A percentile compares a stretch with the other conserved stretches of the same genome.
These are phyloP conservation scores for Hyaloscypha finlandica DNA, from an alignment of 495 filamentous ascomycete genomes.

Conservation along the genomic window DNA sequence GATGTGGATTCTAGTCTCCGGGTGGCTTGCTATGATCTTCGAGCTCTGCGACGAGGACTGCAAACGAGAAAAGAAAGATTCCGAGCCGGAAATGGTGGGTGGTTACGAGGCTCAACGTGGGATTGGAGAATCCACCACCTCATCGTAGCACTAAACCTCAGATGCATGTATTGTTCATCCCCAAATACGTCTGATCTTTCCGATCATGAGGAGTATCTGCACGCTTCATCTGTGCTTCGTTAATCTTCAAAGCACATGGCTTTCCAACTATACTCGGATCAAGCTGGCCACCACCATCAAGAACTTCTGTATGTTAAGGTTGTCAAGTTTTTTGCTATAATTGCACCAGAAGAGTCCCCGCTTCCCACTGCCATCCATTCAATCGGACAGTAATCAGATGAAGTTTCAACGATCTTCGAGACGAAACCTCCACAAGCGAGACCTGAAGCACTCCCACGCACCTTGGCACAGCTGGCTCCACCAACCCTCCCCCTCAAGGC, in stretches of 20 bases:
- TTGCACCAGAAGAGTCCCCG: neutral
- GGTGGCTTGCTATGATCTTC: neutral
- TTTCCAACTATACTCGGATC: too few species aligned
- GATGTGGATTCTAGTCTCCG: neutral
- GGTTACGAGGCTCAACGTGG: too few species aligned
- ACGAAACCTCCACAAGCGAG: slow-evolving; percentile 9
- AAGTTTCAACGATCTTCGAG: neutral
- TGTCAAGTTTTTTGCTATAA: neutral
- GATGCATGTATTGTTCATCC: too few species aligned
- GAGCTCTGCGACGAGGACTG: neutral
- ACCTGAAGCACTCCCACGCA: slow-evolving; percentile 19
- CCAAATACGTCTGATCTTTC: too few species aligned
- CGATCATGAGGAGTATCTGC: too few species aligned
- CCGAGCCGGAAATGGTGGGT: too few species aligned
- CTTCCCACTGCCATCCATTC: neutral
- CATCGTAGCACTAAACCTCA: too few species aligned
- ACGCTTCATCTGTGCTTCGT: too few species aligned
- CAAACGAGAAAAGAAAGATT: too few species aligned
- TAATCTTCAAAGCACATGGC: too few species aligned
- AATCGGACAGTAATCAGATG: slow-evolving; percentile 1
- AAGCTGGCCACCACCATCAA: too few species aligned
- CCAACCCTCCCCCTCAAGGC: neutral
- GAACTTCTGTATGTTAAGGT: neutral
- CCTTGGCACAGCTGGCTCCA: slow-evolving; percentile 15
- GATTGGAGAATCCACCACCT: too few species aligned